Evolutionary conservation across 192 early-diverging fungal genomes (phyloP).

Genomic region (Backusella sp.): DNA sequence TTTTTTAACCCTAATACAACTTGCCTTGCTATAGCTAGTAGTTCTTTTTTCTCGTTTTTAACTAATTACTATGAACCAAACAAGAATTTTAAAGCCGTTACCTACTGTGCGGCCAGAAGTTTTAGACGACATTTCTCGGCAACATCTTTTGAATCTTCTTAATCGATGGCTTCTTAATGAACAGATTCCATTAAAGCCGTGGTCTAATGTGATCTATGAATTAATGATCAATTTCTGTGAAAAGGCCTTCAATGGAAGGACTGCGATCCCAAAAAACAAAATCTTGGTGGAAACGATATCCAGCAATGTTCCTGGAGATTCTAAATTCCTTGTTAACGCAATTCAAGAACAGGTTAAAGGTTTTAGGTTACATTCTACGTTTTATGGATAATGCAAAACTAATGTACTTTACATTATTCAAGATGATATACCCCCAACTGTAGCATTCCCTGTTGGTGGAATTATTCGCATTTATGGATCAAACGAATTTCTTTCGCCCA

Average conservation of each 20-base stretch:
- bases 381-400: neutral
- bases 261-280: neutral
- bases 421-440: neutral
- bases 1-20: neutral
- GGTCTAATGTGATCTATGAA: neutral
- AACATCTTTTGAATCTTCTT: neutral
- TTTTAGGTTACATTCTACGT: neutral
- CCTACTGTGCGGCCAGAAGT: neutral
- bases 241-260: neutral
- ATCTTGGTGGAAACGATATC: neutral
- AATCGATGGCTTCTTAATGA: slow-evolving; percentile 1
- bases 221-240: neutral
- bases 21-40: neutral
- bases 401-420: neutral
- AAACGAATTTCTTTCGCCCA: neutral
- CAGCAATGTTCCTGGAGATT: neutral
- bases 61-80: neutral
- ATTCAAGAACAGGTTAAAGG: neutral
- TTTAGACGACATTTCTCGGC: slow-evolving; percentile 6
- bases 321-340: neutral
- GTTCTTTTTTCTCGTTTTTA: neutral
- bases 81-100: neutral
- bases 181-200: slow-evolving; percentile 1
- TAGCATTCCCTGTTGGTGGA: slow-evolving; percentile 12
- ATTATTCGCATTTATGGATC: slow-evolving; percentile 17